A percentile compares a stretch with the other conserved stretches of the same genome.
Evolutionary conservation across 164 flowering plant species (phyloP).

Genomic region (Tinospora cordifolia): DNA sequence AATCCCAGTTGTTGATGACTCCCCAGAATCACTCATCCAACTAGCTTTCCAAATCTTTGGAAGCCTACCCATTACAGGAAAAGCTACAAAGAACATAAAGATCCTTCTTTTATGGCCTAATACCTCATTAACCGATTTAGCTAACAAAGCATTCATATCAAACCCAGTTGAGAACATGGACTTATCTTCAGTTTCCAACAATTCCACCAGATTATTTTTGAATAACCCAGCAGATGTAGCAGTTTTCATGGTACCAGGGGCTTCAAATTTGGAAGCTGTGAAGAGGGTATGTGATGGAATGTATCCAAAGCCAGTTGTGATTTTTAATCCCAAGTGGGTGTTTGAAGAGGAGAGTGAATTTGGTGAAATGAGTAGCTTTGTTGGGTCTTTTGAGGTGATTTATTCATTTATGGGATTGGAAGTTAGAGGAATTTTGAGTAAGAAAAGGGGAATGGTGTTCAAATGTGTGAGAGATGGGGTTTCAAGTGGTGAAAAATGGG

Average conservation of each 20-base stretch:
- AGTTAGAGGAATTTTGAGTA: constrained; percentile 65
- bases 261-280: constrained; percentile 36
- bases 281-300: constrained; percentile 31
- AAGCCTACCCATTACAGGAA: constrained; percentile 46
- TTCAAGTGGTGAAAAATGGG: constrained; percentile 59
- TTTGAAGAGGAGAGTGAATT: constrained; percentile 56
- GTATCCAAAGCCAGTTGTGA: constrained; percentile 61
- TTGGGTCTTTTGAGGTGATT: constrained; percentile 63
- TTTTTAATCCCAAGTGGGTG: constrained; percentile 71
- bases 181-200: constrained; percentile 25
- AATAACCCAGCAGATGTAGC: constrained; percentile 47
- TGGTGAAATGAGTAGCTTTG: constrained; percentile 45
- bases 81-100: constrained; percentile 33
- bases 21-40: constrained; percentile 43
- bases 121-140: constrained; percentile 28
- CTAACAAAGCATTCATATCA: constrained; percentile 23
- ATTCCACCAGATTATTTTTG: constrained; percentile 22
- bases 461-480: constrained; percentile 57
- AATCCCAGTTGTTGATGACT: constrained; percentile 71
- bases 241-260: constrained; percentile 55
- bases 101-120: constrained; percentile 55
- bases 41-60: constrained; percentile 53
- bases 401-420: constrained; percentile 82
- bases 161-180: constrained; percentile 30
- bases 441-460: constrained; percentile 59